Conservation (phyloP, 176 grass and related monocot species). For the Aegilops bicornis region DNA sequence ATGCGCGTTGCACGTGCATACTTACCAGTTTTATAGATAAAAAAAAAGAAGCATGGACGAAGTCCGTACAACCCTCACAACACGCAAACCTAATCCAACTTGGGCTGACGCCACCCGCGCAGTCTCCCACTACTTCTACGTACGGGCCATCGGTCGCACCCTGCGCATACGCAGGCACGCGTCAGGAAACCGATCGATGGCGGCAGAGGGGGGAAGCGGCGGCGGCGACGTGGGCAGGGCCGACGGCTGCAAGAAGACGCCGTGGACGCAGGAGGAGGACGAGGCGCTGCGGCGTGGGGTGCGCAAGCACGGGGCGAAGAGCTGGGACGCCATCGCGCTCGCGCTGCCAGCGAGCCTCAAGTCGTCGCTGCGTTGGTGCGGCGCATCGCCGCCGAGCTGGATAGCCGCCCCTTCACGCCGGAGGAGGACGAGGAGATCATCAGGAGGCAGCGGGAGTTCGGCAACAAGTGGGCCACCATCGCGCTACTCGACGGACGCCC, state of each 20-base stretch:
- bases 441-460: conserved; percentile 48
- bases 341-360: conserved; percentile 48
- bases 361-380: conserved; percentile 76
- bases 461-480: conserved; percentile 90
- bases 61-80: neutral
- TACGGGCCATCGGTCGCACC: neutral
- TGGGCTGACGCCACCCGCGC: neutral
- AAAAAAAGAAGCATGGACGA: neutral
- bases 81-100: neutral
- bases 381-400: no score
- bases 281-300: conserved; percentile 42
- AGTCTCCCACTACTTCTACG: neutral
- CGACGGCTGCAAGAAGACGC: conserved; percentile 43
- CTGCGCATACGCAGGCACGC: neutral
- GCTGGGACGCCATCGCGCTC: conserved; percentile 52
- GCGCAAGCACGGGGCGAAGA: conserved; percentile 49
- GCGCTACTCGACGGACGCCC: conserved; percentile 48
- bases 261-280: conserved; percentile 68
- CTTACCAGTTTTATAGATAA: no score
- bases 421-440: conserved; percentile 60
- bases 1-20: no score
- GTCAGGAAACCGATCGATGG: neutral
- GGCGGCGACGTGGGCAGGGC: neutral
- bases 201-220: neutral
- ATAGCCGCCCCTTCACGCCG: conserved; percentile 53